Evolutionary conservation across 805 yeast genomes (phyloP).

Genomic region (Maudiozyma pseudohumilis): DNA sequence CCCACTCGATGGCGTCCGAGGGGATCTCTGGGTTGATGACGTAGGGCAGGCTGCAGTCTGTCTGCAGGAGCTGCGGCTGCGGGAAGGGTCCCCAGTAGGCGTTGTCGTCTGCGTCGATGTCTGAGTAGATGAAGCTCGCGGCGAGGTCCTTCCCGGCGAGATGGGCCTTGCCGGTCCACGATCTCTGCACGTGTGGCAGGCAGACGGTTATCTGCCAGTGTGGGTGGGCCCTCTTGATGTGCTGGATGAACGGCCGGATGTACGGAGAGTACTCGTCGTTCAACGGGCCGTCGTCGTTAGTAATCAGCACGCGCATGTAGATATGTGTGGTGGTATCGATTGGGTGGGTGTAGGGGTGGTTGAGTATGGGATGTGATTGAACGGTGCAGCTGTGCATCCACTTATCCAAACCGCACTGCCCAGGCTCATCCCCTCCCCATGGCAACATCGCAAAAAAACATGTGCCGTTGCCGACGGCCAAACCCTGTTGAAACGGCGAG

Average conservation of each 20-base stretch:
- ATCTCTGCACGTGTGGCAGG: constrained; percentile 72
- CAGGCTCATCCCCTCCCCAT: no score
- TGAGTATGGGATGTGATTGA: not conserved
- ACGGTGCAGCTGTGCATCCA: no score
- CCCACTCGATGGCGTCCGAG: constrained; percentile 61
- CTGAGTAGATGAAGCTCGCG: constrained; percentile 50
- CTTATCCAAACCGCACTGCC: no score
- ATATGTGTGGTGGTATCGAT: no score
- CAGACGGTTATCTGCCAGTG: constrained; percentile 81
- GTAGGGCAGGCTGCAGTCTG: constrained; percentile 21
- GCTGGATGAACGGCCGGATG: constrained; percentile 68
- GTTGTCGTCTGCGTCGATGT: constrained; percentile 40
- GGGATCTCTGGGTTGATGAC: constrained; percentile 16
- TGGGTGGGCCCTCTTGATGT: constrained; percentile 44
- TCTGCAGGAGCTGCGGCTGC: constrained; percentile 39
- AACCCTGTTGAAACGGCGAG: no score
- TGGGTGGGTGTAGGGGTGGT: not conserved
- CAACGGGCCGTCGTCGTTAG: constrained; percentile 96
- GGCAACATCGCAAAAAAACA: no score
- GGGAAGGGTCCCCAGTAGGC: constrained; percentile 61
- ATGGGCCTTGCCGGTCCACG: constrained; percentile 98
- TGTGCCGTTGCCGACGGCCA: no score
- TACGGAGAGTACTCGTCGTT: constrained; percentile 74
- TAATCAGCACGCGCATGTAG: constrained; percentile 46
- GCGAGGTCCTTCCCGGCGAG: constrained; percentile 64